phyloP scores from a whole-genome alignment of 805 yeast genomes.

The Saccharomycodes ludwigii region DNA sequence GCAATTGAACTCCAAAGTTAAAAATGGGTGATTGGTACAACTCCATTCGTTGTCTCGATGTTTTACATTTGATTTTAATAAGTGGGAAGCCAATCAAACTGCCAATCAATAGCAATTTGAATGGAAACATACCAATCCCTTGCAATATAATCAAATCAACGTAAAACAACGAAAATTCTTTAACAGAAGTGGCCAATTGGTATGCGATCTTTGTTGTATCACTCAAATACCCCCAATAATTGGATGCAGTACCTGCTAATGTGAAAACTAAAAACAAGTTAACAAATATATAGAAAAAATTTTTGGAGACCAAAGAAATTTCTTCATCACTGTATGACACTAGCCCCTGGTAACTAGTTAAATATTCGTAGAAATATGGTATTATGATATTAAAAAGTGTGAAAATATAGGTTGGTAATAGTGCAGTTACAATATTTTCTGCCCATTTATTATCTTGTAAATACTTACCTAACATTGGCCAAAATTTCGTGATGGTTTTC shows the following conservation, averaged over 20 bases:
- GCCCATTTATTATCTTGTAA: constrained; percentile 59
- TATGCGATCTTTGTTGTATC: constrained; percentile 86
- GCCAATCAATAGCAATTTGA: constrained; percentile 71
- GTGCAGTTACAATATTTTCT: constrained; percentile 69
- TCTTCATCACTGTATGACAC: constrained; percentile 91
- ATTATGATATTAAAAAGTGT: constrained; percentile 70
- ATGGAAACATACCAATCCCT: constrained; percentile 84
- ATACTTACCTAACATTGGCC: constrained; percentile 71
- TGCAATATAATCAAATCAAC: constrained; percentile 76
- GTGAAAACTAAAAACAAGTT: constrained; percentile 90
- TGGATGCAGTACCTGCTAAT: constrained; percentile 82
- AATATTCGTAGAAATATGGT: constrained; percentile 78
- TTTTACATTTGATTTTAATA: constrained; percentile 49
- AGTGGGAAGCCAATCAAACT: constrained; percentile 65
- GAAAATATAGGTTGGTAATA: constrained; percentile 84
- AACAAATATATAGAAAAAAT: constrained; percentile 88
- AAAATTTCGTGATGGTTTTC: constrained; percentile 63
- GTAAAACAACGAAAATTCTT: constrained; percentile 73
- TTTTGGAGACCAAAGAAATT: constrained; percentile 77
- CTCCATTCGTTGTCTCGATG: constrained; percentile 71
- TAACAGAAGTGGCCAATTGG: constrained; percentile 70
- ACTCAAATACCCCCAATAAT: constrained; percentile 64
- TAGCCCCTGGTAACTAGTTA: constrained; percentile 76
- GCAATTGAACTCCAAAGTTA: constrained; percentile 82
- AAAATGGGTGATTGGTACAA: constrained; percentile 82